Base-by-base conservation (phyloP, 2,329 filamentous ascomycete species). In the Aspergillus carbonarius region DNA sequence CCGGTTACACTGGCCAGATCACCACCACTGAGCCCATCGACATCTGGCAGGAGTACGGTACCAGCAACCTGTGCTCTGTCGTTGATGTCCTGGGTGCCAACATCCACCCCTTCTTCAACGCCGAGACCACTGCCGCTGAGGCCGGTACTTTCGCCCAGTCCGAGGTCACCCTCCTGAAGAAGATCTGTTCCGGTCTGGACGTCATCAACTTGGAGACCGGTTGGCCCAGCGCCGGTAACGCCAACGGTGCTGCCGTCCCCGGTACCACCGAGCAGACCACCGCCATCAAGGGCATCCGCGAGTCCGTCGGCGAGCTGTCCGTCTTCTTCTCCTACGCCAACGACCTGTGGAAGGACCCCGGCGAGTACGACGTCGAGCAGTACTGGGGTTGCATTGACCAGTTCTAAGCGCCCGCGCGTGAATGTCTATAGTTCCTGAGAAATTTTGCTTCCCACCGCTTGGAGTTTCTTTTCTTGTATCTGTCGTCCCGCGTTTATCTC, bases 51-150 rank as follows among this genome's bases (percentile, higher is more conserved):
- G 66, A 79, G 54, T 82, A 88, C 63, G 83, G 73, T 18, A 60
- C 61, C 32, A 77, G 76, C 51, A 20, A 32, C 50, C 83, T 97
- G 62, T 97, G 93, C 84, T 68, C 71, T 35, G 84, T 82, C 68
- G 82, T 97, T 59, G 92, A 96, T 72, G 81, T 96, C 61, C 84
- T 91, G 37, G 90, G 88, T 76, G 87, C 86, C 77, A 96, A 97
- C 84, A 87, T 96, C 70, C 93, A 98, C 81, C 88, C 93, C 67
- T 97, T 90, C 89, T 98, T 97, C 89, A 96, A 96, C 82, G 73
- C 85, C 47, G 79, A 83, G 59, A 83, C 88, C 64, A 72, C 78
- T 23, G 84, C 92, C 60, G 70, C 77, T 4, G 71, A 83, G 52
- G 92, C 93, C 56, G 93, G 93, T 73, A 74, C 80, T 54, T 97